Evolutionary conservation across 2,329 filamentous ascomycete species (phyloP).

Genomic region (Arthrobotrys pseudoclavata): DNA sequence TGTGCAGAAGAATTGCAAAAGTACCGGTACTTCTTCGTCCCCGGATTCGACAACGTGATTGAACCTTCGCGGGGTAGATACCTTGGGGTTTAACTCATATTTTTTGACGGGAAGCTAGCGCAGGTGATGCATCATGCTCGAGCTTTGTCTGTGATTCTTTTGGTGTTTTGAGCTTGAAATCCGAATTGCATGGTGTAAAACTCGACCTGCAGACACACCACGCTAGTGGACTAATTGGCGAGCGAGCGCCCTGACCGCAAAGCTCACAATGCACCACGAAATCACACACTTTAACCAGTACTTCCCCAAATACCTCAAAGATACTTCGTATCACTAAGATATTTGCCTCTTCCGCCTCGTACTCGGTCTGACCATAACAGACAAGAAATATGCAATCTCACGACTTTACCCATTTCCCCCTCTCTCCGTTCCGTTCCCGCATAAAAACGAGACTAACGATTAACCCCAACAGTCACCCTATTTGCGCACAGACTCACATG

Average conservation of each 20-base stretch:
- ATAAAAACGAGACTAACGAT: conserved; percentile 36
- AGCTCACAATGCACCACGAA: conserved; percentile 18
- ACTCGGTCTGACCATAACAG: conserved; percentile 33
- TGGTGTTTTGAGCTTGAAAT: conserved; percentile 2
- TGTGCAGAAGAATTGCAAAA: conserved; percentile 12
- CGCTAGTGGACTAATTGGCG: conserved; percentile 2
- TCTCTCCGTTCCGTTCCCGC: conserved; percentile 40
- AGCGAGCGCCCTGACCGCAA: conserved; percentile 18
- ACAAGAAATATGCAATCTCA: conserved; percentile 31
- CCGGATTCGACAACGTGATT: conserved; percentile 27
- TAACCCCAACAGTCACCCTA: not conserved
- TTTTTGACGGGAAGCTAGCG: conserved; percentile 7
- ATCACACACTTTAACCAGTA: not conserved
- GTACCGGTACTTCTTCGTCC: conserved; percentile 49
- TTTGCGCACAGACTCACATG: conserved; percentile 58
- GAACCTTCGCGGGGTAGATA: conserved; percentile 39
- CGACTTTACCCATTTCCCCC: conserved; percentile 22
- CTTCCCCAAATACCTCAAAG: conserved; percentile 29
- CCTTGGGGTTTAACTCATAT: not conserved
- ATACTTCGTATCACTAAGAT: not conserved
- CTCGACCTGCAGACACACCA: not conserved
- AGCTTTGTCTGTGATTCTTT: conserved; percentile 9
- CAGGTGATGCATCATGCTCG: conserved; percentile 22
- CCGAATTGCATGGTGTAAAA: conserved; percentile 19
- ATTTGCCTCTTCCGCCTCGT: conserved; percentile 32